A percentile compares a stretch with the other conserved stretches of the same genome.
These are phyloP conservation scores for Vitis hybrid DNA, from an alignment of 177 flowering plant species.

Conservation along the genomic window DNA sequence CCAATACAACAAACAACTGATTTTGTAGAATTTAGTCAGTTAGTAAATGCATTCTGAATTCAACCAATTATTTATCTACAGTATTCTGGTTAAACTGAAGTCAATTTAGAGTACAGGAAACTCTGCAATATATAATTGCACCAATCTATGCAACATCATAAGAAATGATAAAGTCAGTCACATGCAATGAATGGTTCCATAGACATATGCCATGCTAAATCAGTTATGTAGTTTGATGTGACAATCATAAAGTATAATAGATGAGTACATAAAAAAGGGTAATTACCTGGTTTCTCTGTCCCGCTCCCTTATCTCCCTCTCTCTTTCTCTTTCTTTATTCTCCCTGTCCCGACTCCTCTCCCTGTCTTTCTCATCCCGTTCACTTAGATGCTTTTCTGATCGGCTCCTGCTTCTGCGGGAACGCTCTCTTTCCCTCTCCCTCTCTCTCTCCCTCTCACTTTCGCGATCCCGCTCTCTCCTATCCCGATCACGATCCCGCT, in stretches of 20 bases:
- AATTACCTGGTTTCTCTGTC: constrained; percentile 64
- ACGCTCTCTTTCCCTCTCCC: constrained; percentile 43
- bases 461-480: constrained; percentile 24
- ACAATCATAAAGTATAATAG: background rate
- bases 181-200: background rate
- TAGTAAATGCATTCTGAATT: background rate
- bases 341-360: constrained; percentile 51
- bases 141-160: too few relatives aligned
- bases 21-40: background rate
- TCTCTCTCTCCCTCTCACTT: constrained; percentile 35
- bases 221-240: background rate
- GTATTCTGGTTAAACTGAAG: background rate
- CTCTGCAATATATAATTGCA: too few relatives aligned
- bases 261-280: background rate
- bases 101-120: background rate
- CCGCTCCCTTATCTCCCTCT: constrained; percentile 43
- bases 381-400: constrained; percentile 55
- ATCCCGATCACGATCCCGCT: constrained; percentile 24
- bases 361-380: constrained; percentile 36
- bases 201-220: background rate
- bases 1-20: background rate
- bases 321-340: constrained; percentile 40
- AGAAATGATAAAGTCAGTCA: too few relatives aligned
- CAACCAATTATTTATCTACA: background rate
- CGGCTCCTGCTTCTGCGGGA: constrained; percentile 67